These are phyloP conservation scores for Xylaria curta DNA, from an alignment of 495 filamentous ascomycete species.

Conservation along the genomic window DNA sequence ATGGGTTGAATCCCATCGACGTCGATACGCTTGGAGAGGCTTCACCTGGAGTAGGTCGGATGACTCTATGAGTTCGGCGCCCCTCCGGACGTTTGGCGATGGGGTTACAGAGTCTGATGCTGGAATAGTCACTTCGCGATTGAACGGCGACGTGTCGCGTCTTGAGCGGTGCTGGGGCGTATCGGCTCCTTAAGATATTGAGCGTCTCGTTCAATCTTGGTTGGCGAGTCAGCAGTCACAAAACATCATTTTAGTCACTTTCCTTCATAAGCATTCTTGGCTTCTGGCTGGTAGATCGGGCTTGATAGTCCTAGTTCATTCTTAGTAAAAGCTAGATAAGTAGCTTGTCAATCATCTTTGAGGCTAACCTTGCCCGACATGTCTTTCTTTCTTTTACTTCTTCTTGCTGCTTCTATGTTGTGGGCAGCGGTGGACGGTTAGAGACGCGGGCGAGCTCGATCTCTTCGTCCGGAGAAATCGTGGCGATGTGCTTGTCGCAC, in stretches of 20 bases:
- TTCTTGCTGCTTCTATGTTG: neutral
- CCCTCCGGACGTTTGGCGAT: neutral
- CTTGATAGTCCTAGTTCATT: neutral
- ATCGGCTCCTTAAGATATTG: neutral
- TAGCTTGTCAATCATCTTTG: neutral
- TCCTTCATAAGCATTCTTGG: neutral
- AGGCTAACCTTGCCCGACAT: neutral
- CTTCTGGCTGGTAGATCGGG: neutral
- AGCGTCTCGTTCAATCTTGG: neutral
- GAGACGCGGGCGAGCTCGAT: slow-evolving; percentile 2
- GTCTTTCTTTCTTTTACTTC: neutral
- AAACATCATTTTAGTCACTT: neutral
- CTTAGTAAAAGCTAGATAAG: neutral
- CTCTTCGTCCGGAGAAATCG: neutral
- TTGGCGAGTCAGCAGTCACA: neutral
- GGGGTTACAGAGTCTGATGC: neutral
- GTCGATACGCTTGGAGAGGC: no score
- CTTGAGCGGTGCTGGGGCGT: neutral
- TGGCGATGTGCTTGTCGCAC: slow-evolving; percentile 20
- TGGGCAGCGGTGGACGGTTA: slow-evolving; percentile 5
- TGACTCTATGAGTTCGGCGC: neutral
- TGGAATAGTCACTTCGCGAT: neutral
- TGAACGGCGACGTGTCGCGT: neutral
- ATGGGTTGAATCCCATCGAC: no score
- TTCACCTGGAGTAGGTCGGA: neutral